Evolutionary conservation across 2,329 filamentous ascomycete genomes (phyloP), one percentile per base, ranked within the genome.

Genomic region (Microcyclosporella mali): DNA sequence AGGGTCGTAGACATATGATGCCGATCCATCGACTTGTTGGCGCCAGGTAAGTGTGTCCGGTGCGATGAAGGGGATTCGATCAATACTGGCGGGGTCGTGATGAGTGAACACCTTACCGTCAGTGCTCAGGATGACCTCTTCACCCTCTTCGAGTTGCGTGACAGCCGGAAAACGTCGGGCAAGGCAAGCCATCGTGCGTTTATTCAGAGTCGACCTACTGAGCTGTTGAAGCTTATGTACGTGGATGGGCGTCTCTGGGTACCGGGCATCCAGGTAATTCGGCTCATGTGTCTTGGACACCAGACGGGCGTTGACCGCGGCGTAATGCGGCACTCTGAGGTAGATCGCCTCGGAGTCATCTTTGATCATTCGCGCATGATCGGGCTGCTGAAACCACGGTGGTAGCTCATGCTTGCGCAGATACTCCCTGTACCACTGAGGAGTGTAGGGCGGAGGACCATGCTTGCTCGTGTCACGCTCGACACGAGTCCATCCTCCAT

Each of bases 361-460:
- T 3, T 14, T 16, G 12, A 37, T 15, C 16, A 42, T 14, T 6
- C 32, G 21, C 6, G 27, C 30, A 25, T 42, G 40, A 14, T 33
- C 29, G 11, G 16, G 14, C 1, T 16, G 15, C 3, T 37, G 12
- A 16, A 42, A 42, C 40, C 40, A 42, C 6, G 25, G 11, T 3
- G 43, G 43, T 3, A 41, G 38, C 10, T 25, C 30, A 33, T 15
- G 33, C n/a, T 41, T 27, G 34, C 25, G 31, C 3, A 50, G 30
- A 38, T 46, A 50, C n/a, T 33, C 32, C 16, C 17, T 30, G 40
- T 46, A 50, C 35, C 41, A 46, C 25, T 41, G 37, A 2, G 15
- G 8, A 10, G 43, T 39, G 34, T 46, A 44, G 8, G 43, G 40
- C 16, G 12, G 18, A 7, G 40, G 40, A 4, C 47, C 43, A 14